phyloP scores from a whole-genome alignment of 257 asterid genomes.

The Penstemon barbatus region DNA sequence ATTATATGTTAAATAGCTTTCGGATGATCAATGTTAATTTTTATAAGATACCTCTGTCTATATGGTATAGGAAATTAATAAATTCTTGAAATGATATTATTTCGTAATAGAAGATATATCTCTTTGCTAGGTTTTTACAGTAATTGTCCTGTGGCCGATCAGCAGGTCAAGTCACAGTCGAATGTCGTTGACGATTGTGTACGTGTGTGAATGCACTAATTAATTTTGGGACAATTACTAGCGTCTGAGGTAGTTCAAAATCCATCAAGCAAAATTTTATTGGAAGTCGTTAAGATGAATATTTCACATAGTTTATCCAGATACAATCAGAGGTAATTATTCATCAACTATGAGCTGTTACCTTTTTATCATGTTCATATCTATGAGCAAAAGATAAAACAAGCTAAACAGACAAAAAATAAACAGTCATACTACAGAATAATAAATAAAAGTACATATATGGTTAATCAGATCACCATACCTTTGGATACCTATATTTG shows the following conservation, averaged over 20 bases:
- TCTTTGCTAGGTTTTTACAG: no score
- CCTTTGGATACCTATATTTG: conserved; percentile 33
- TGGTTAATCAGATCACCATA: not conserved
- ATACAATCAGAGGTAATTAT: conserved; percentile 3
- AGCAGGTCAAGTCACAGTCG: no score
- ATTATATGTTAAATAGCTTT: not conserved
- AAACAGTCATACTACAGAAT: not conserved
- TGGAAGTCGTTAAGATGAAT: conserved; percentile 25
- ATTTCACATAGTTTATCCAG: conserved; percentile 9
- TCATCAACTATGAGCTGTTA: conserved; percentile 39
- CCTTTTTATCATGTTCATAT: conserved; percentile 9
- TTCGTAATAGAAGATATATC: no score
- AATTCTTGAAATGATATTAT: no score
- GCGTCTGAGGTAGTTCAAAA: no score
- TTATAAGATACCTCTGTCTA: no score
- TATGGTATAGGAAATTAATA: no score
- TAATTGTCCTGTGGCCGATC: no score
- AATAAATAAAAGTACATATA: no score
- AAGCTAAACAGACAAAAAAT: conserved; percentile 9
- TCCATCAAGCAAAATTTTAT: not conserved
- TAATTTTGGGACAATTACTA: no score
- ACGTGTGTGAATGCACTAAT: no score
- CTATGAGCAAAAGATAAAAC: conserved; percentile 12
- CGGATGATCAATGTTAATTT: conserved; percentile 17
- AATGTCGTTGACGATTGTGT: no score